These are phyloP conservation scores for Didymella glomerata DNA, from an alignment of 2,329 filamentous ascomycete genomes.

Conservation along the genomic window DNA sequence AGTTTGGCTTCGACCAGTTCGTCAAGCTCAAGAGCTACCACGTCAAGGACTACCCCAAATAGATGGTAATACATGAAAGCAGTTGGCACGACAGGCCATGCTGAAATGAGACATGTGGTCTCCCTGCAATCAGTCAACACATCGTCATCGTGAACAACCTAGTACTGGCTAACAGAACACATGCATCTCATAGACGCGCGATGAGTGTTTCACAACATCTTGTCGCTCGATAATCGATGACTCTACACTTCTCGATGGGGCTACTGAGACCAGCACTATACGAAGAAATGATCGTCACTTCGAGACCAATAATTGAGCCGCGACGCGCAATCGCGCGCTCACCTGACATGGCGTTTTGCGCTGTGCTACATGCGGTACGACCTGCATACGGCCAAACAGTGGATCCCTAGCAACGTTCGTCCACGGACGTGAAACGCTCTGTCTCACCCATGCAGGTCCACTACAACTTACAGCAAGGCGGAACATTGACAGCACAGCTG, in stretches of 20 bases:
- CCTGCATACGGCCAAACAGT: constrained; percentile 8
- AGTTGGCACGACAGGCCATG: constrained; percentile 22
- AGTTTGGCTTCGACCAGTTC: constrained; percentile 93
- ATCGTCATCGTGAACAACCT: constrained; percentile 5
- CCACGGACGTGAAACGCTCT: constrained; percentile 31
- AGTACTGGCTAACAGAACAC: constrained; percentile 1
- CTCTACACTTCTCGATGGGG: neutral
- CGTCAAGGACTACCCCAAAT: constrained; percentile 78
- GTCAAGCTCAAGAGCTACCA: constrained; percentile 97
- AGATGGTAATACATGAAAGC: constrained; percentile 29
- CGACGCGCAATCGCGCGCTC: constrained; percentile 32
- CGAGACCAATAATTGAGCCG: neutral
- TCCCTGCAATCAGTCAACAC: constrained; percentile 21
- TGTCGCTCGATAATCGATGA: neutral
- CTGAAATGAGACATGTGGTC: constrained; percentile 26
- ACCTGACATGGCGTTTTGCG: constrained; percentile 29
- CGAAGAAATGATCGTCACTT: neutral
- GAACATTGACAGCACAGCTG: constrained; percentile 28
- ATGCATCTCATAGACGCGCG: neutral
- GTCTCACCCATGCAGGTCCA: constrained; percentile 34
- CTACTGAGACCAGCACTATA: neutral
- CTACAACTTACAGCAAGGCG: constrained; percentile 29
- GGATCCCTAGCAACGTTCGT: constrained; percentile 14
- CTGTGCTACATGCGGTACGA: constrained; percentile 21
- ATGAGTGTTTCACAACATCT: neutral